Evolutionary conservation across 225 moss, liverwort and hornwort species (phyloP).

Genomic region (Straminergon stramineum): DNA sequence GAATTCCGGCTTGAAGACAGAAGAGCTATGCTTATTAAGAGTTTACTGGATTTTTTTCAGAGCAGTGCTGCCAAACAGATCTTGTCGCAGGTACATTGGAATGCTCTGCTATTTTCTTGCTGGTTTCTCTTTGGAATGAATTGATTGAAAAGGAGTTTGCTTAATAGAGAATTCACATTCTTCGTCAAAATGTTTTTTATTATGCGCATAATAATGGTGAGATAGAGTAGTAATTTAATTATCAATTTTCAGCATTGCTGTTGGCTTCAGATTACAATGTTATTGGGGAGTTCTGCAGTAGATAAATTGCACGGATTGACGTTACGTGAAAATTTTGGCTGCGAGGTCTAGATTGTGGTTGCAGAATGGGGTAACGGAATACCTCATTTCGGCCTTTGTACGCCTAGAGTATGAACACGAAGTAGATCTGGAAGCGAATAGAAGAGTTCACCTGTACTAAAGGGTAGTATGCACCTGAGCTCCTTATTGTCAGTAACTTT

Average conservation of each 20-base stretch:
- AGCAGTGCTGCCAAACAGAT: constrained; percentile 40
- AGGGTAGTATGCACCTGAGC: background rate
- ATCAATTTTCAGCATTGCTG: background rate
- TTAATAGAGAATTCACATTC: background rate
- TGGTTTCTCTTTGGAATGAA: background rate
- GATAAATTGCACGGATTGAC: background rate
- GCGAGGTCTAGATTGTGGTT: background rate
- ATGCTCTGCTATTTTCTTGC: background rate
- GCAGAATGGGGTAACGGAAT: background rate
- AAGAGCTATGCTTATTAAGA: constrained; percentile 46
- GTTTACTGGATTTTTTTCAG: constrained; percentile 43
- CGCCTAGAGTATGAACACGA: background rate
- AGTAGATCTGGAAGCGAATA: background rate
- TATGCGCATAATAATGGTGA: background rate
- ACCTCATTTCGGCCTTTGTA: background rate
- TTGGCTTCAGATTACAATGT: background rate
- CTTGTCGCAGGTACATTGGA: constrained; percentile 55
- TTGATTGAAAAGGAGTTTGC: background rate
- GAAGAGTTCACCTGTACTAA: background rate
- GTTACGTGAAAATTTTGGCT: background rate
- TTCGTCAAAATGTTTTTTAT: background rate
- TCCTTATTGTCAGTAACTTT: background rate
- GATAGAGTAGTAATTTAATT: background rate
- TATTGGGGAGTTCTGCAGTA: background rate
- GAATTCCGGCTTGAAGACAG: constrained; percentile 38